Evolutionary conservation across 2,329 filamentous ascomycete species (phyloP), one percentile per base, ranked within the genome.

Genomic region (Rhinocladiella similis): DNA sequence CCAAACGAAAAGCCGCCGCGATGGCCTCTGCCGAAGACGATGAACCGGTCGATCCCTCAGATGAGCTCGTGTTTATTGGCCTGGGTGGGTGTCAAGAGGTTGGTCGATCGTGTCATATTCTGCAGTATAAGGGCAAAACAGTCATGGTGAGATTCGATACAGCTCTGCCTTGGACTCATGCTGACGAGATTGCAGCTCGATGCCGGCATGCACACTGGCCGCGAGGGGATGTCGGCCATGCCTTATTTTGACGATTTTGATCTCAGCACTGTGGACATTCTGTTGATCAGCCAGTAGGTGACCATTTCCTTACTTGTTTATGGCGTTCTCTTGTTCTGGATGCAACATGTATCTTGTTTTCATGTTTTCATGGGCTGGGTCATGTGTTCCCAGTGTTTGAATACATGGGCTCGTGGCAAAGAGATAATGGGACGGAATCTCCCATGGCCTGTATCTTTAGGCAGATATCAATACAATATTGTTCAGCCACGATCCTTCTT

Each of bases 181-280:
- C 59, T 66, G 51, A 64, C 35, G 22, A 25, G 9, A 49, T 5
- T 65, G 55, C 70, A 96, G 91, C 90, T 99, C 66, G 94, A 99
- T 77, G 94, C 94, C 49, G 94, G 94, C 49, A 93, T 97, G 77
- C 94, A 99, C 73, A 92, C 94, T 49, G 65, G 63, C 41, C 57
- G 94, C 73, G 92, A 97, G 69, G 94, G 94, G 36, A 86, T 97
- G 59, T 90, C 92, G 2, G 89, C 90, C 9, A 85, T 99, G 49
- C 94, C 94, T 0, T 99, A 97, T 77, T 99, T 97, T 74, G 94
- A 99, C 72, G 92, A 97, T 69, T 99, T 97, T 74, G 94, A 99
- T 70, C 81, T 99, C 18, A 97, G 93, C 75, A 96, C 91, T 1
- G 92, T 99, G 65, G 94, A 99, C 72, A 89, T 99, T 67, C 88